Conservation (phyloP, 1,284 basidiomycete species). For the Marasmius oreades region DNA sequence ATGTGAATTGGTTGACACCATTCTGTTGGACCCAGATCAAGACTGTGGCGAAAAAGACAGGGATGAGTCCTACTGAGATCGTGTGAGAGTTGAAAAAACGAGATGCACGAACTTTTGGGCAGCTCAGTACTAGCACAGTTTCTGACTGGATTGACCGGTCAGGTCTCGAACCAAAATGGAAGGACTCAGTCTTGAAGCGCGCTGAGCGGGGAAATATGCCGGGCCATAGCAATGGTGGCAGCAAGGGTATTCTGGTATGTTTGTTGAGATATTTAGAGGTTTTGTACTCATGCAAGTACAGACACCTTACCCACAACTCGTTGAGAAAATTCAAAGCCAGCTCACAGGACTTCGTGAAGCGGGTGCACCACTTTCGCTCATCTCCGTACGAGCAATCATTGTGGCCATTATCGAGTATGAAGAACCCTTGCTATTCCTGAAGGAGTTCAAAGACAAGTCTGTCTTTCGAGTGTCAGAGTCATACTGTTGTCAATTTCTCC, state of each 20-base stretch:
- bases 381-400: constrained; percentile 24
- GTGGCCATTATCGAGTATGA: constrained; percentile 19
- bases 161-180: constrained; percentile 15
- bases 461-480: constrained; percentile 25
- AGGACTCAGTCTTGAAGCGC: constrained; percentile 4
- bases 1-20: constrained; percentile 24
- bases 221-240: constrained; percentile 19
- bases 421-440: constrained; percentile 19
- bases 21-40: constrained; percentile 21
- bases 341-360: constrained; percentile 17
- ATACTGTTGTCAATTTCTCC: constrained; percentile 23
- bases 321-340: constrained; percentile 15
- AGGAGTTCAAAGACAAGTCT: constrained; percentile 19
- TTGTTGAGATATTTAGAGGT: not conserved
- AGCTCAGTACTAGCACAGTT: constrained; percentile 17
- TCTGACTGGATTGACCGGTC: constrained; percentile 22
- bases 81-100: constrained; percentile 9
- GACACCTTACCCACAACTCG: constrained; percentile 19
- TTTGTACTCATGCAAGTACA: not conserved
- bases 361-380: constrained; percentile 17
- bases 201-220: constrained; percentile 18
- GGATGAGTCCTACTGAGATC: constrained; percentile 19
- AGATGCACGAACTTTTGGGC: constrained; percentile 16
- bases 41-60: constrained; percentile 12
- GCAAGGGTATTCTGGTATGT: constrained; percentile 15